Base-by-base conservation (phyloP, 1,284 basidiomycete genomes). In the Prillingera fragicola region DNA sequence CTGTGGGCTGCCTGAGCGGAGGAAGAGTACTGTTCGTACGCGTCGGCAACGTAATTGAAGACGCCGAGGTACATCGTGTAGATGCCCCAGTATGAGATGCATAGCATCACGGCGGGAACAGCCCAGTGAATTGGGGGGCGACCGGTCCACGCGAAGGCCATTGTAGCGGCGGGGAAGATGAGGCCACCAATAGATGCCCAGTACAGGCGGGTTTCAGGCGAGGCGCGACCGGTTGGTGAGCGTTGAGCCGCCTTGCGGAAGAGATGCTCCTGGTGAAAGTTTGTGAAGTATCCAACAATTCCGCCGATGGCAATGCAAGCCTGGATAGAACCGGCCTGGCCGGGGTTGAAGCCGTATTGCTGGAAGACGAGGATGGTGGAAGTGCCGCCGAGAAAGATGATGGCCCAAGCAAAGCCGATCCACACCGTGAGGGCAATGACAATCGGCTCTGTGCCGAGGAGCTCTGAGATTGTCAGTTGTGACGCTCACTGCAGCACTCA, bases 241-340 rank as follows among this genome's bases (percentile, higher is more conserved):
- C 50, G 51, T 6, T 13, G 12, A 6, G 60, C 51, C 2, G 66
- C 55, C 5, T 49, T 46, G 14, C 38, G 49, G 48, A 67, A 69
- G 14, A 69, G 56, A 32, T 51, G 35, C 48, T 69, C 64, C 54
- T 70, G 67, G 45, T 63, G 69, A 52, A 43, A 69, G 67, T 89
- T 85, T 29, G 82, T 81, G 23, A 84, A 56, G 33, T 84, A 83
- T 0, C 85, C 87, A 27, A 88, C 46, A 55, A 80, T 77, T 3
- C 84, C 80, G 8, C 87, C 87, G 28, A 75, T 36, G 21, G 36
- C 34, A 6, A 25, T 40, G 5, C 53, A 66, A 62, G 55, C 37
- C 33, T 65, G 52, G 15, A 65, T 45, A 5, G 52, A 50, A 0
- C 60, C 63, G 3, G 56, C 47, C 40, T 63, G 52, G 5, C 65